Conservation (phyloP, 2,329 filamentous ascomycete species). For the Calonectria hongkongensis region DNA sequence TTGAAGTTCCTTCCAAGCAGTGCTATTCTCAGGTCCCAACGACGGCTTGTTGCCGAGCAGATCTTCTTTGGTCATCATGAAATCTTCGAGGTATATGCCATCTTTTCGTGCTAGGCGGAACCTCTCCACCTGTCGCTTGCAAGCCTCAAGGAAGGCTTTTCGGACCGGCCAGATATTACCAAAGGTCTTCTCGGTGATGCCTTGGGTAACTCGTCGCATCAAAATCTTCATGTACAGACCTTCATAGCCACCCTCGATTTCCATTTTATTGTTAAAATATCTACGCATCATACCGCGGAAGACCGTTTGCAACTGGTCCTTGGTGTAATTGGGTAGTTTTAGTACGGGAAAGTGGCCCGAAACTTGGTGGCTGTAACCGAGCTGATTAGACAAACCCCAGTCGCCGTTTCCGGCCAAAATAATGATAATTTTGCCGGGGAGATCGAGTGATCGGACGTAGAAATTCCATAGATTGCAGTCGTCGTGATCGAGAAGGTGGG, state of each 20-base stretch:
- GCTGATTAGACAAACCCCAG: conserved; percentile 77
- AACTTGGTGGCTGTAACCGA: conserved; percentile 70
- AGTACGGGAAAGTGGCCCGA: conserved; percentile 61
- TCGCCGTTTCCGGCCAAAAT: conserved; percentile 56
- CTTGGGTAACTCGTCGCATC: conserved; percentile 75
- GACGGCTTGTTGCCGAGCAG: conserved; percentile 80
- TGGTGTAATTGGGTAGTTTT: conserved; percentile 79
- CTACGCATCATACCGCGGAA: conserved; percentile 72
- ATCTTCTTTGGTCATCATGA: conserved; percentile 74
- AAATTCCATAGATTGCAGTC: conserved; percentile 56
- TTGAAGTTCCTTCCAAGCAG: conserved; percentile 76
- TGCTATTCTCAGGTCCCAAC: conserved; percentile 68
- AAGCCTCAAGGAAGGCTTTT: conserved; percentile 70
- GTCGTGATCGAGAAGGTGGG: conserved; percentile 54
- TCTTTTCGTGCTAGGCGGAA: conserved; percentile 62
- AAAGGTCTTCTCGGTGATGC: conserved; percentile 78
- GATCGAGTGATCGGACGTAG: conserved; percentile 51
- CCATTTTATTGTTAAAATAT: conserved; percentile 74
- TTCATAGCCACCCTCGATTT: conserved; percentile 72
- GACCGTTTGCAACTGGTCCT: conserved; percentile 77
- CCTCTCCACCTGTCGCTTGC: conserved; percentile 75
- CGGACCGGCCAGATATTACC: conserved; percentile 82
- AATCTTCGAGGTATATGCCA: conserved; percentile 52
- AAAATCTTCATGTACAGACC: conserved; percentile 80
- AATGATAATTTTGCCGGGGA: conserved; percentile 55